Evolutionary conservation across 2,329 filamentous ascomycete genomes (phyloP).

Genomic region (Trichoderma lentiforme): DNA sequence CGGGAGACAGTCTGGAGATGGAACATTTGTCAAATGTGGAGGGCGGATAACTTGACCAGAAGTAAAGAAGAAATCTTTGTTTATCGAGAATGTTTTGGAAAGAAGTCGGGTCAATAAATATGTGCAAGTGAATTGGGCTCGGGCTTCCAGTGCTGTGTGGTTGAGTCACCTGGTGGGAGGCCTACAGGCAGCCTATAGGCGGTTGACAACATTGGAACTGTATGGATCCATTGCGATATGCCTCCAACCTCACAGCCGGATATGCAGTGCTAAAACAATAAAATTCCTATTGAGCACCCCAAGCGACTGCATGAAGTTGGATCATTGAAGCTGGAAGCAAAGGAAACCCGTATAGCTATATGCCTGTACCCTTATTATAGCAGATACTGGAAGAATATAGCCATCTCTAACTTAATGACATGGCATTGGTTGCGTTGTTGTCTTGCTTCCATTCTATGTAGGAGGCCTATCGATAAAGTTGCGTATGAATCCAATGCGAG

Average conservation of each 20-base stretch:
- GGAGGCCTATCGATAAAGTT: not conserved
- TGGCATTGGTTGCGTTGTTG: not conserved
- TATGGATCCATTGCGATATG: not conserved
- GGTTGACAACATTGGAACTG: not conserved
- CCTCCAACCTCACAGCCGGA: not conserved
- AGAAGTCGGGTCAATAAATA: not conserved
- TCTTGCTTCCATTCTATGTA: not conserved
- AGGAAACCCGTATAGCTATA: not conserved
- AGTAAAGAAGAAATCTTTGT: not conserved
- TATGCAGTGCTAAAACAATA: not conserved
- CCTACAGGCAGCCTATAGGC: not conserved
- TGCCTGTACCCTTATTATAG: too few species aligned
- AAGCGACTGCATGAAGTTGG: not conserved
- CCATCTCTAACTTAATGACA: not conserved
- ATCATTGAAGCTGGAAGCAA: not conserved
- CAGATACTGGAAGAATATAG: too few species aligned
- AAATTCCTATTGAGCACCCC: not conserved
- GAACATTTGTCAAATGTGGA: not conserved
- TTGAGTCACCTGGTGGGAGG: not conserved
- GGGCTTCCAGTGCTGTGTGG: not conserved
- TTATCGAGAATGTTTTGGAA: not conserved
- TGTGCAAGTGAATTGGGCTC: not conserved
- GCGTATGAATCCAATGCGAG: not conserved
- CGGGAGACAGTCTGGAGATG: not conserved
- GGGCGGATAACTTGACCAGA: not conserved